These are phyloP conservation scores for Hemileia vastatrix DNA, from an alignment of 1,284 basidiomycete species.

Conservation along the genomic window DNA sequence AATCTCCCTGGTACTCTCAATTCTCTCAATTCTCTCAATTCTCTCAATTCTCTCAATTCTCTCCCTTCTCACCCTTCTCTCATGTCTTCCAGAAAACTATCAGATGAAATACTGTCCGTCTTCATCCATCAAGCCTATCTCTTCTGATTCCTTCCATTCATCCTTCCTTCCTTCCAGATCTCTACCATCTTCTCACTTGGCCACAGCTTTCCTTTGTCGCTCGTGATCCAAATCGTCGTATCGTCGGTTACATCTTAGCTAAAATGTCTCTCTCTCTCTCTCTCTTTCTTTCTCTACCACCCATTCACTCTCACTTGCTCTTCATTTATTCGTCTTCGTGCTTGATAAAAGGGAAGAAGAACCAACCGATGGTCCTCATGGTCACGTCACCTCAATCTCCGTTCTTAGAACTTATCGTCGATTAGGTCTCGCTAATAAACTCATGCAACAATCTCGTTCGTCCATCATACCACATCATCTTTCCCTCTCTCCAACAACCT, in stretches of 20 bases:
- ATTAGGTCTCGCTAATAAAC: slow-evolving; percentile 70
- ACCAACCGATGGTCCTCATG: slow-evolving; percentile 54
- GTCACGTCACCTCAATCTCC: slow-evolving; percentile 84
- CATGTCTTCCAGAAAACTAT: slow-evolving; percentile 24
- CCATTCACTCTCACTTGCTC: background rate
- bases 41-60: too few species aligned
- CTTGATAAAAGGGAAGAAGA: slow-evolving; percentile 59
- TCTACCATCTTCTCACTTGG: slow-evolving; percentile 83
- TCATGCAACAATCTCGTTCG: slow-evolving; percentile 78
- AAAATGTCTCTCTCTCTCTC: slow-evolving; percentile 56
- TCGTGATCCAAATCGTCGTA: slow-evolving; percentile 73
- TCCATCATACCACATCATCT: slow-evolving; percentile 25
- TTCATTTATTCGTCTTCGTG: background rate
- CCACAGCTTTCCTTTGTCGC: slow-evolving; percentile 89
- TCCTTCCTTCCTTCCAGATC: slow-evolving; percentile 52
- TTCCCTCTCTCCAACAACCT: background rate
- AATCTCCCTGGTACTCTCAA: slow-evolving; percentile 59
- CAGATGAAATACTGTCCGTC: slow-evolving; percentile 69
- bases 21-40: too few species aligned
- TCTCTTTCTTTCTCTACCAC: background rate
- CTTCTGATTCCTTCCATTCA: background rate
- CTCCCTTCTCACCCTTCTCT: background rate
- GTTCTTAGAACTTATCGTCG: slow-evolving; percentile 74
- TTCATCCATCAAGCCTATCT: background rate
- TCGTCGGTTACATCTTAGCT: slow-evolving; percentile 88